phyloP scores from a whole-genome alignment of 495 filamentous ascomycete genomes.

The Paragyromitra xinjiangensis region DNA sequence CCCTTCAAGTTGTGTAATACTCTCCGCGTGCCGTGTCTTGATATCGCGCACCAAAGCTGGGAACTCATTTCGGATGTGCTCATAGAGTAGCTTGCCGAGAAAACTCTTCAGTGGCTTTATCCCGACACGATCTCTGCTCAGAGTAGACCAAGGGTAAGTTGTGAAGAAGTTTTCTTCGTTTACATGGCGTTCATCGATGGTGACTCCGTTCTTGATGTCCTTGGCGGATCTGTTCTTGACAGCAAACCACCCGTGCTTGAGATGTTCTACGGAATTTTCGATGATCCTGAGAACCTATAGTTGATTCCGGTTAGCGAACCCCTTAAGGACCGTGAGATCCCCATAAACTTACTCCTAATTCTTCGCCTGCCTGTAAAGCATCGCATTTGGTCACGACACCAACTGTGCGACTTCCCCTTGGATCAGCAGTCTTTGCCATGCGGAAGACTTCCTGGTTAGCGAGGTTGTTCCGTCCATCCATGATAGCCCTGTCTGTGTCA shows the following conservation, averaged over 20 bases:
- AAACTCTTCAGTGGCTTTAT: conserved; percentile 51
- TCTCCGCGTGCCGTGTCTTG: conserved; percentile 32
- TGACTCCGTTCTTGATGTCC: conserved; percentile 59
- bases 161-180: conserved; percentile 62
- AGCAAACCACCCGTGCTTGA: conserved; percentile 65
- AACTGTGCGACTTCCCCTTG: conserved; percentile 59
- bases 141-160: conserved; percentile 58
- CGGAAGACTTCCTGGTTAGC: conserved; percentile 59
- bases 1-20: conserved; percentile 50
- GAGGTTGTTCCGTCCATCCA: conserved; percentile 55
- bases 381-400: conserved; percentile 63
- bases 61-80: conserved; percentile 58
- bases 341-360: conserved; percentile 51
- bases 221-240: conserved; percentile 64
- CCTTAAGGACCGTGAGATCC: neutral
- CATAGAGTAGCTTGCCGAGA: conserved; percentile 49
- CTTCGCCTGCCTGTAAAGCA: conserved; percentile 60
- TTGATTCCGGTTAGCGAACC: neutral
- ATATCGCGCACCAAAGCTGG: conserved; percentile 58
- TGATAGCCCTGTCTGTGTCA: conserved; percentile 54
- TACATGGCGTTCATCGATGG: conserved; percentile 56
- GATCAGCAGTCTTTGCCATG: conserved; percentile 57
- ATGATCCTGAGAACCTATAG: conserved; percentile 55
- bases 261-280: conserved; percentile 57
- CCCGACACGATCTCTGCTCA: conserved; percentile 57